Evolutionary conservation across 345 rosid genomes (phyloP), one percentile per base, ranked within the genome.

Genomic region (Capsella bursapastoris): DNA sequence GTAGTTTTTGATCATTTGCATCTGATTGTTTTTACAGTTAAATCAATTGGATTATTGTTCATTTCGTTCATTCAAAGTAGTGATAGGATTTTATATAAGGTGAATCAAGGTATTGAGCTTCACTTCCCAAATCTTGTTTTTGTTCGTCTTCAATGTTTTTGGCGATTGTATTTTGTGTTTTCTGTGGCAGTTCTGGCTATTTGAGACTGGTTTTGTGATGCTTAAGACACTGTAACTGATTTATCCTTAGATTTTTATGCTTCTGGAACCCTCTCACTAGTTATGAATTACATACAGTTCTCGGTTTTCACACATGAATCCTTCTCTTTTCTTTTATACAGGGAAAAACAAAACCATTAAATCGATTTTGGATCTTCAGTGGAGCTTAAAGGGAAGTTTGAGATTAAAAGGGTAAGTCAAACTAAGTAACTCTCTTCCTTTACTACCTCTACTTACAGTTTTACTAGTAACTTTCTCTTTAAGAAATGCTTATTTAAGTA

Each of bases 351-450:
- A 44, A 44, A 7, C 4, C 63, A 51, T 34, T 66, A 2, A 0
- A 44, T 57, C 55, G 44, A 15, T 15, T 12, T 5, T 38, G 64
- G 64, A 56, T 44, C 28, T 47, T 45, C 48, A 11, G 15, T 9
- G 38, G 47, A 79, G 80, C 79, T 10, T 7, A 8, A 15, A 15
- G 74, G 64, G 4, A 34, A 44, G 49, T 25, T 64, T 15, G 29
- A 11, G 50, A 11, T 56, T 32, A n/a, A 44, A 31, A 44, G 13
- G 63, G 62, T 68, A 55, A 40, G 38, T 5, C 5, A 4, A 67
- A 72, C 68, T 80, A 35, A 48, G 57, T 55, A 65, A 76, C 38
- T 73, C 14, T 37, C 41, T 8, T 47, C 56, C 59, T 38, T 15
- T 22, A 22, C 25, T 22, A 22, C 25, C 25, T 43, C 3, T 18